phyloP scores from a whole-genome alignment of 2,329 filamentous ascomycete genomes.

The Podosphaera aphanis region DNA sequence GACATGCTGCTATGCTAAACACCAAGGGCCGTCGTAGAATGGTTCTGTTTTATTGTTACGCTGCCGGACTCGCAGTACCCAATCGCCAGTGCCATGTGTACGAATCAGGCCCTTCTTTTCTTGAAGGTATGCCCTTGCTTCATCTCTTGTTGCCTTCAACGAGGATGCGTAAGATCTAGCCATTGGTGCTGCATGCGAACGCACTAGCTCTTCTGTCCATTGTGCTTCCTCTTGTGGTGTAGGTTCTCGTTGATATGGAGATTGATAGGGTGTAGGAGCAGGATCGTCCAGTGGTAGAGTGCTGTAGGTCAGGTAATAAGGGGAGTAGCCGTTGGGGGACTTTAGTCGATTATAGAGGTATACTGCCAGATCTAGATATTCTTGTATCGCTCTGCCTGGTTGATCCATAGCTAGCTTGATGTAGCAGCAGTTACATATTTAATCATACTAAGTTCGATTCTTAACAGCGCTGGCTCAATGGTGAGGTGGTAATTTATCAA shows the following conservation, averaged over 20 bases:
- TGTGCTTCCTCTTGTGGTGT: constrained; percentile 1
- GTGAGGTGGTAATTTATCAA: no score
- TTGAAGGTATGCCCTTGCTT: constrained; percentile 1
- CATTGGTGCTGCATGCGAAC: constrained; percentile 1
- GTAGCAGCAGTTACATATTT: no score
- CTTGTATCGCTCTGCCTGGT: constrained; percentile 1
- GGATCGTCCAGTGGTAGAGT: not conserved
- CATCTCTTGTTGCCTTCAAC: not conserved
- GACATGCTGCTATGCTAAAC: not conserved
- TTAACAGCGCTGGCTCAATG: no score
- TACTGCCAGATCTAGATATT: not conserved
- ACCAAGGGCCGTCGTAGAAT: constrained; percentile 1
- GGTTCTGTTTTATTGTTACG: constrained; percentile 1
- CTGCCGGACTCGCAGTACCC: not conserved
- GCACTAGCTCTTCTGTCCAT: not conserved
- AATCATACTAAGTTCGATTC: no score
- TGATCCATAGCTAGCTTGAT: not conserved
- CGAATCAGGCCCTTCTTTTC: not conserved
- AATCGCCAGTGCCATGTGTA: not conserved
- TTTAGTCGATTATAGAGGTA: constrained; percentile 1
- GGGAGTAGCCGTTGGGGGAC: constrained; percentile 1
- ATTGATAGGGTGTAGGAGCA: not conserved
- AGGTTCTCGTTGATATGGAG: constrained; percentile 1
- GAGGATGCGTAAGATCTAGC: not conserved
- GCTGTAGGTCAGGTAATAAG: constrained; percentile 1